Evolutionary conservation across 129 eudicot species (phyloP).

Genomic region (Rutidosis leptorrhynchoides): DNA sequence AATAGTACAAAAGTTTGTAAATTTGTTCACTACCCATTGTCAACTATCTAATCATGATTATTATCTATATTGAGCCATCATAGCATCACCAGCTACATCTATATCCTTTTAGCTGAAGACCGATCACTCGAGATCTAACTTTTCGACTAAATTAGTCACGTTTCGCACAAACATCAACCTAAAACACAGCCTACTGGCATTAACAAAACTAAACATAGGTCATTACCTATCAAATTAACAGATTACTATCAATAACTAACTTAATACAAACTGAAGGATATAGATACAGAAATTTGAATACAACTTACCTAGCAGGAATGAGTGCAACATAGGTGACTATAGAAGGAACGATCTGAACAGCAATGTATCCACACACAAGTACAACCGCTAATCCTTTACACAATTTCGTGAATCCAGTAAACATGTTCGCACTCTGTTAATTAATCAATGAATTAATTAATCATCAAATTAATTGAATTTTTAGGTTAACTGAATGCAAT

Average conservation of each 20-base stretch:
- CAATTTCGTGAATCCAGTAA: conserved; percentile 72
- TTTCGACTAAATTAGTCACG: background rate
- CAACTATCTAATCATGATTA: background rate
- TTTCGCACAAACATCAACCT: background rate
- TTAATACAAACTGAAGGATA: background rate
- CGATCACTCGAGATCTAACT: background rate
- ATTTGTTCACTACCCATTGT: conserved; percentile 6
- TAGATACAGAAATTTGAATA: background rate
- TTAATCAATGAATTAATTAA: too few relatives aligned
- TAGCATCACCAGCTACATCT: too few relatives aligned
- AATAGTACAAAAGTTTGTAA: background rate
- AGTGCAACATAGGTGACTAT: conserved; percentile 75
- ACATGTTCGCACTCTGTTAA: conserved; percentile 44
- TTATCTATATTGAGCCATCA: background rate
- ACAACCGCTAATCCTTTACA: conserved; percentile 92
- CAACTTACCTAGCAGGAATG: conserved; percentile 75
- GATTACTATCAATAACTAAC: background rate
- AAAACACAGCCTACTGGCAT: background rate
- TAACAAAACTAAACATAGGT: background rate
- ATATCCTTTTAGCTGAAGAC: background rate
- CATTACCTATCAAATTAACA: background rate
- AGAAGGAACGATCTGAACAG: conserved; percentile 77
- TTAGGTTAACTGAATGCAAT: background rate
- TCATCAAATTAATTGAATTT: background rate
- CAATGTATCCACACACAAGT: conserved; percentile 77